Conservation (phyloP, 306 rosid species). For the Styphnolobium japonicum region DNA sequence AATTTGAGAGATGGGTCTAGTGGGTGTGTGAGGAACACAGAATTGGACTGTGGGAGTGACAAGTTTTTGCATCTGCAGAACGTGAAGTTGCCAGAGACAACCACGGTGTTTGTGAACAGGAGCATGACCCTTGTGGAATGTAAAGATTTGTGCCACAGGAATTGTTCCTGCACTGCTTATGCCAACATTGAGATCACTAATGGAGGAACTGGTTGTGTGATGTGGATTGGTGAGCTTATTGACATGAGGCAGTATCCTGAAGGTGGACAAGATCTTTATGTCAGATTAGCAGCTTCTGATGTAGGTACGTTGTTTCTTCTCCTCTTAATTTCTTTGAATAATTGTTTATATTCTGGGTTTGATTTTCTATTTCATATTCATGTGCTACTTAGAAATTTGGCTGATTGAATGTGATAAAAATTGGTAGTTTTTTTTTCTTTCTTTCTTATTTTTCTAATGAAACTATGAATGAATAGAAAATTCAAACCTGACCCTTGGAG, state of each 20-base stretch:
- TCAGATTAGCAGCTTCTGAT: constrained; percentile 73
- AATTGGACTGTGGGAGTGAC: constrained; percentile 46
- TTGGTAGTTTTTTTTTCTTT: background rate
- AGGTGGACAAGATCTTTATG: constrained; percentile 57
- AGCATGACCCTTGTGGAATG: constrained; percentile 43
- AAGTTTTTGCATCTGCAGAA: constrained; percentile 30
- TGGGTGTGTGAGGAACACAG: constrained; percentile 65
- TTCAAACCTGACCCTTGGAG: background rate
- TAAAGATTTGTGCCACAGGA: constrained; percentile 35
- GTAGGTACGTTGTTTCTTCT: constrained; percentile 42
- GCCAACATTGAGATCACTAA: constrained; percentile 34
- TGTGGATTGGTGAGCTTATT: constrained; percentile 49
- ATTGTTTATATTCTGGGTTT: background rate
- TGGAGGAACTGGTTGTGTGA: constrained; percentile 74
- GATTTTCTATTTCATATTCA: background rate
- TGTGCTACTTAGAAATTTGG: background rate
- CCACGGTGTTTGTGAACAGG: constrained; percentile 41
- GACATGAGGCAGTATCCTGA: constrained; percentile 46
- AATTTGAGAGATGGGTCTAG: constrained; percentile 59
- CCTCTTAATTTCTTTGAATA: background rate
- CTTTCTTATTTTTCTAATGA: background rate
- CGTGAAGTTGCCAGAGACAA: constrained; percentile 67
- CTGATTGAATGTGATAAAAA: background rate
- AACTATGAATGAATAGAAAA: background rate
- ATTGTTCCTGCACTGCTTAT: constrained; percentile 68